Evolutionary conservation across 805 yeast genomes (phyloP).

Genomic region (Starmerella potacharoeniae): DNA sequence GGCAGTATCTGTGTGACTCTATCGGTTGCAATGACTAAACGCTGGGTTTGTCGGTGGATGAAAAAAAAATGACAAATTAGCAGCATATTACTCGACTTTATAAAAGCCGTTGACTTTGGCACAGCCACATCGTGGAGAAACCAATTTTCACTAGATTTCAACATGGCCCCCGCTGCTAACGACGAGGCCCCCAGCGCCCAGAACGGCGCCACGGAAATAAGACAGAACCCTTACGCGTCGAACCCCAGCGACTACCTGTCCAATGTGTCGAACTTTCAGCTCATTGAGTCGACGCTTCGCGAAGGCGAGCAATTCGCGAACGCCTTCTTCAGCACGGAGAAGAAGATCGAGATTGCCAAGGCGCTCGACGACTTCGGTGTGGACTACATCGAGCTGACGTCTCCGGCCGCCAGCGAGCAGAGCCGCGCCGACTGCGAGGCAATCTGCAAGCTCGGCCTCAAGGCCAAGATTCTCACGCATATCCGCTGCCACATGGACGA

Average conservation of each 20-base stretch:
- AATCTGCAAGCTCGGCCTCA: conserved; percentile 90
- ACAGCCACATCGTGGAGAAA: not conserved
- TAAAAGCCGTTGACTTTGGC: not conserved
- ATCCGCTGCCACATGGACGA: conserved; percentile 99
- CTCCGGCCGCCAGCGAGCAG: conserved; percentile 97
- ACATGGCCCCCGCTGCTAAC: not conserved
- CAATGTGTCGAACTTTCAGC: conserved; percentile 76
- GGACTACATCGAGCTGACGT: conserved; percentile 92
- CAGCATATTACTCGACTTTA: not conserved
- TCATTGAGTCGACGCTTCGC: conserved; percentile 90
- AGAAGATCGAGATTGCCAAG: conserved; percentile 92
- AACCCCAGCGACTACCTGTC: conserved; percentile 87
- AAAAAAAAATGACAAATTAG: conserved; percentile 7
- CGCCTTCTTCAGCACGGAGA: conserved; percentile 88
- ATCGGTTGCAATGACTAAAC: conserved; percentile 4
- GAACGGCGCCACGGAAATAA: conserved; percentile 21
- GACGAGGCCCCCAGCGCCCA: conserved; percentile 13
- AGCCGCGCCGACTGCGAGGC: conserved; percentile 91
- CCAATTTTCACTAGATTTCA: not conserved
- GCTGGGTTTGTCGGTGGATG: not conserved
- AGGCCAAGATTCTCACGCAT: conserved; percentile 91
- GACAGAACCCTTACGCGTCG: conserved; percentile 80
- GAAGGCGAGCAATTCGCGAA: conserved; percentile 99
- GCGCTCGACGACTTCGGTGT: conserved; percentile 97
- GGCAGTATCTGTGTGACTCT: not conserved